Conservation (phyloP, 164 flowering plant genomes). For the Sedum album region DNA sequence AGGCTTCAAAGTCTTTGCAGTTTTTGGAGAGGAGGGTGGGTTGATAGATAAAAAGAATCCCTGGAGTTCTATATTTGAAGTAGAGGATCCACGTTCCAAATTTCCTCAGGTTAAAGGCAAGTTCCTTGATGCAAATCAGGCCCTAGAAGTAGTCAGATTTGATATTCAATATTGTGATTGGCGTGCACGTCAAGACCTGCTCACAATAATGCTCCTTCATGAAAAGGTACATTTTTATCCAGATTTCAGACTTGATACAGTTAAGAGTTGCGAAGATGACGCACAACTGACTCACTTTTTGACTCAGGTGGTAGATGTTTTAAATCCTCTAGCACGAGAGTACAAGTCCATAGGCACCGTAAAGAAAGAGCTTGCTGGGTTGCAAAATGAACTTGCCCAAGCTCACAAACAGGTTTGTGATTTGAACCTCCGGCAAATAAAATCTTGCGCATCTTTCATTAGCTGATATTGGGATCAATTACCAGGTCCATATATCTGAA, state of each 20-base stretch:
- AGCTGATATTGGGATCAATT: conserved; percentile 8
- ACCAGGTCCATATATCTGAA: conserved; percentile 94
- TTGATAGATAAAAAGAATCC: conserved; percentile 48
- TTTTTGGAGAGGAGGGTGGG: conserved; percentile 63
- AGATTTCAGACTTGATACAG: background rate
- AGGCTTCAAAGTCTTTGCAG: conserved; percentile 59
- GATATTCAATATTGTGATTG: conserved; percentile 95
- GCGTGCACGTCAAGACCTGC: conserved; percentile 92
- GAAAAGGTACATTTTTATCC: conserved; percentile 55
- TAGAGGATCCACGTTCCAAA: conserved; percentile 85
- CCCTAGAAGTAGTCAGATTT: conserved; percentile 81
- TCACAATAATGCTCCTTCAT: conserved; percentile 88
- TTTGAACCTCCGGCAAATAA: background rate
- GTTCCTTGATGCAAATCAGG: conserved; percentile 77
- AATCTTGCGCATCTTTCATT: background rate
- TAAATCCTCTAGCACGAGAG: conserved; percentile 91
- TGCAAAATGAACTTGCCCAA: conserved; percentile 66
- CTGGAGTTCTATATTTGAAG: conserved; percentile 71
- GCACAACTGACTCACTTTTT: background rate
- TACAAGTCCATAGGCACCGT: conserved; percentile 87
- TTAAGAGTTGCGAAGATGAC: background rate
- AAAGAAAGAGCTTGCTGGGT: conserved; percentile 83
- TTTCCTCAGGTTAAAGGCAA: conserved; percentile 60
- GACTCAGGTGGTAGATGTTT: conserved; percentile 84
- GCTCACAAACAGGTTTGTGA: conserved; percentile 83